These are phyloP conservation scores for Aspergillus hancockii DNA, from an alignment of 495 filamentous ascomycete species.

Conservation along the genomic window DNA sequence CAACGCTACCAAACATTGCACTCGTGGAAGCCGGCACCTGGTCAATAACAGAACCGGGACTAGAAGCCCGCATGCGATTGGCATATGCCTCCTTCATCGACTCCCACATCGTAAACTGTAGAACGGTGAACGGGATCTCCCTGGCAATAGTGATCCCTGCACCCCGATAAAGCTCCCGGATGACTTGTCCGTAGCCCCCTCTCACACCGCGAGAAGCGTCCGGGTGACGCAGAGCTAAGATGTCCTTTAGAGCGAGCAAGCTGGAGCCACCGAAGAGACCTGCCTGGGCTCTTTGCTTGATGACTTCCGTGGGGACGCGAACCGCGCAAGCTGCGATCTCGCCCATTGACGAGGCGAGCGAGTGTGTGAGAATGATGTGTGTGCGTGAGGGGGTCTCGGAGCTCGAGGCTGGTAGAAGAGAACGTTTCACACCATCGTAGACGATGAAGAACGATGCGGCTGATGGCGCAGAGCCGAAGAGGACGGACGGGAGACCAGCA, in stretches of 20 bases:
- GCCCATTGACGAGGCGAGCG: slow-evolving; percentile 82
- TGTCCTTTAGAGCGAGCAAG: slow-evolving; percentile 61
- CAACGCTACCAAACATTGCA: slow-evolving; percentile 79
- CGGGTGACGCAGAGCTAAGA: slow-evolving; percentile 57
- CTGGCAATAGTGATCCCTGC: slow-evolving; percentile 89
- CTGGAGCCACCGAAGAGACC: slow-evolving; percentile 61
- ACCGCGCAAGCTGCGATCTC: slow-evolving; percentile 93
- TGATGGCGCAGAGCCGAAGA: slow-evolving; percentile 84
- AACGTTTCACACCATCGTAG: slow-evolving; percentile 79
- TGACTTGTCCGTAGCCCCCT: slow-evolving; percentile 57
- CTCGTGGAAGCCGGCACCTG: slow-evolving; percentile 72
- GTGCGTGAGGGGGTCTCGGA: slow-evolving; percentile 31
- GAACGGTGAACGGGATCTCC: slow-evolving; percentile 94
- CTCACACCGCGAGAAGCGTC: slow-evolving; percentile 30
- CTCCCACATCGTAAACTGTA: slow-evolving; percentile 98
- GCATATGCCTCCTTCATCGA: slow-evolving; percentile 68
- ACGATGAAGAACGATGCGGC: slow-evolving; percentile 98
- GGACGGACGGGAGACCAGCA: slow-evolving; percentile 65
- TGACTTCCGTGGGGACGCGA: slow-evolving; percentile 90
- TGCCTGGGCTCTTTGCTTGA: slow-evolving; percentile 96
- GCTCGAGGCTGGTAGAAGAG: slow-evolving; percentile 38
- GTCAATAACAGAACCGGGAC: slow-evolving; percentile 10
- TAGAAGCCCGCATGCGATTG: slow-evolving; percentile 30
- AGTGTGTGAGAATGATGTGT: slow-evolving; percentile 62
- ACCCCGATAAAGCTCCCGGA: slow-evolving; percentile 85